phyloP scores from a whole-genome alignment of 805 yeast species.

The Starmerella asiatica region DNA sequence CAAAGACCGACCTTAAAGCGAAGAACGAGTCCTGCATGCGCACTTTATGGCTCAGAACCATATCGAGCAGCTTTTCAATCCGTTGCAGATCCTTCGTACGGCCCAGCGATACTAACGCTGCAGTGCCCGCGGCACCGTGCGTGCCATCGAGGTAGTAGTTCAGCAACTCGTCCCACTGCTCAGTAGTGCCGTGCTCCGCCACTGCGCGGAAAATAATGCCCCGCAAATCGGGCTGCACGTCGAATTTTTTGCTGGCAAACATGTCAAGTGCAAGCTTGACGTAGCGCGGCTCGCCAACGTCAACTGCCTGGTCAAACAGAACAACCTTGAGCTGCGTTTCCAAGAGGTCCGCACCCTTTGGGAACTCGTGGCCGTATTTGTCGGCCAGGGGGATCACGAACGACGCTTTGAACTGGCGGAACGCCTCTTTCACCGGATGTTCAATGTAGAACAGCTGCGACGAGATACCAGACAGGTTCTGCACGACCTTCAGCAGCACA shows the following conservation, averaged over 20 bases:
- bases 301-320: conserved; percentile 31
- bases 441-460: conserved; percentile 39
- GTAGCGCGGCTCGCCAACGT: conserved; percentile 26
- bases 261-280: conserved; percentile 27
- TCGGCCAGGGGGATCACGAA: conserved; percentile 43
- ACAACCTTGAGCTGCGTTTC: conserved; percentile 55
- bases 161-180: conserved; percentile 49
- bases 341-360: conserved; percentile 38
- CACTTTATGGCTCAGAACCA: conserved; percentile 45
- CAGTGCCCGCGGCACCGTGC: conserved; percentile 51
- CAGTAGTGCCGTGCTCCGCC: conserved; percentile 48
- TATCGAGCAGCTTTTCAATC: conserved; percentile 42
- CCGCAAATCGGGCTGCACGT: conserved; percentile 61
- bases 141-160: conserved; percentile 47
- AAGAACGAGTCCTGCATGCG: conserved; percentile 58
- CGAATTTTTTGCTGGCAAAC: conserved; percentile 51
- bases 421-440: conserved; percentile 29
- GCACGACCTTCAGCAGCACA: conserved; percentile 41
- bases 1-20: conserved; percentile 56
- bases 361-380: conserved; percentile 52
- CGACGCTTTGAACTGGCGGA: conserved; percentile 36
- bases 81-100: conserved; percentile 40
- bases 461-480: conserved; percentile 32
- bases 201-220: conserved; percentile 51
- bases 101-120: conserved; percentile 61